Evolutionary conservation across 441 rosid genomes (phyloP).

Genomic region (Capsella rubella): DNA sequence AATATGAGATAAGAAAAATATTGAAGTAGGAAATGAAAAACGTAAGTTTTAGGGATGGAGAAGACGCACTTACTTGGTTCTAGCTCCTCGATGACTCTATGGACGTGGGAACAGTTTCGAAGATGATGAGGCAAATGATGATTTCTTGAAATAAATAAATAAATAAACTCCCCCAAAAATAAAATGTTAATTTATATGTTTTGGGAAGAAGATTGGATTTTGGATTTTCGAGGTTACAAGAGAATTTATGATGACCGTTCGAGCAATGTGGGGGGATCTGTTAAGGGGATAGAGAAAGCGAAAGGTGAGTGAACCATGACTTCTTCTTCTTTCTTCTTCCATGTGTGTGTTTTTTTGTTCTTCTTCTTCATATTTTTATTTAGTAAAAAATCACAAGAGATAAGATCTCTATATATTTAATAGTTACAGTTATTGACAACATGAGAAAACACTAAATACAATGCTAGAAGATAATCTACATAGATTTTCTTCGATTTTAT

Average conservation of each 20-base stretch:
- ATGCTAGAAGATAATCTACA: not conserved
- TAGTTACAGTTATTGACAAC: not conserved
- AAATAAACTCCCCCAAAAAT: not conserved
- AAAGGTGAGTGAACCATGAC: constrained; percentile 37
- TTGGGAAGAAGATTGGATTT: constrained; percentile 5
- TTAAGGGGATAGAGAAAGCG: constrained; percentile 42
- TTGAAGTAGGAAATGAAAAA: not conserved
- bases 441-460: not conserved
- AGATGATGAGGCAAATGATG: constrained; percentile 19
- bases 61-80: constrained; percentile 24
- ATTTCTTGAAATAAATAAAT: not conserved
- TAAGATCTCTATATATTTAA: not conserved
- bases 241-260: constrained; percentile 44
- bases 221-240: constrained; percentile 39
- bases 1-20: no score
- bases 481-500: not conserved
- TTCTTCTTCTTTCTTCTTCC: constrained; percentile 35
- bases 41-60: not conserved
- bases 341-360: not conserved
- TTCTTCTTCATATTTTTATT: not conserved
- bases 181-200: not conserved
- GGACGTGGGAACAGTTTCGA: constrained; percentile 8
- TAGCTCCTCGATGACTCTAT: constrained; percentile 37
- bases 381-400: constrained; percentile 9
- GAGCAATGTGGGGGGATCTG: constrained; percentile 25